These are phyloP conservation scores for Vitis rotundifolia DNA, from an alignment of 164 flowering plant genomes.

Conservation along the genomic window DNA sequence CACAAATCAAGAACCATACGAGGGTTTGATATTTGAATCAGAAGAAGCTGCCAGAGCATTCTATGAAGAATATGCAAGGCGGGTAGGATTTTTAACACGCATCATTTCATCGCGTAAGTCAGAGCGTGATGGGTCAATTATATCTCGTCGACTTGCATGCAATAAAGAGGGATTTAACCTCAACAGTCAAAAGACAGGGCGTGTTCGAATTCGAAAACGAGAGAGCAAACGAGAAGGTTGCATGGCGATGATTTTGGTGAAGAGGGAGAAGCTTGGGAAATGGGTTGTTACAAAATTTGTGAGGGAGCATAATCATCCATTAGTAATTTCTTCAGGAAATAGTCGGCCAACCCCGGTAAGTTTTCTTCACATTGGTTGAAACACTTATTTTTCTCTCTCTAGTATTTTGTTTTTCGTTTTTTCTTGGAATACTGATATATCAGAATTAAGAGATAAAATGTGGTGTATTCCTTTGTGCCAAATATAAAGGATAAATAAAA, in stretches of 20 bases:
- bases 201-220: conserved; percentile 35
- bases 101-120: conserved; percentile 46
- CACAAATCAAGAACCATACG: conserved; percentile 30
- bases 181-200: not conserved
- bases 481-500: too few species aligned
- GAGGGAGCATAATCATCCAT: conserved; percentile 71
- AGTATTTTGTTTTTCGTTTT: not conserved
- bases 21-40: conserved; percentile 51
- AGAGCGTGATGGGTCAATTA: conserved; percentile 41
- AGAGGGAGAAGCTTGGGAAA: conserved; percentile 52
- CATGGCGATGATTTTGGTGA: conserved; percentile 53
- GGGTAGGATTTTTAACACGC: conserved; percentile 45
- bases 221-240: conserved; percentile 47
- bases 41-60: conserved; percentile 50
- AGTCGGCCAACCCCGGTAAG: conserved; percentile 54
- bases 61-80: conserved; percentile 42
- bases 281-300: conserved; percentile 64
- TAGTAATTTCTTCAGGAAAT: conserved; percentile 38
- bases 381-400: not conserved
- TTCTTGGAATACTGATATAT: not conserved
- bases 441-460: too few species aligned
- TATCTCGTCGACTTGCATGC: conserved; percentile 48
- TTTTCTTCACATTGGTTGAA: not conserved
- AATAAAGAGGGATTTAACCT: conserved; percentile 41
- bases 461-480: too few species aligned